Percentiles rank a stretch among this genome's conserved stretches.
These are phyloP conservation scores for Plasmodium coatneyi DNA, from an alignment of 169 alveolate species.

Conservation along the genomic window DNA sequence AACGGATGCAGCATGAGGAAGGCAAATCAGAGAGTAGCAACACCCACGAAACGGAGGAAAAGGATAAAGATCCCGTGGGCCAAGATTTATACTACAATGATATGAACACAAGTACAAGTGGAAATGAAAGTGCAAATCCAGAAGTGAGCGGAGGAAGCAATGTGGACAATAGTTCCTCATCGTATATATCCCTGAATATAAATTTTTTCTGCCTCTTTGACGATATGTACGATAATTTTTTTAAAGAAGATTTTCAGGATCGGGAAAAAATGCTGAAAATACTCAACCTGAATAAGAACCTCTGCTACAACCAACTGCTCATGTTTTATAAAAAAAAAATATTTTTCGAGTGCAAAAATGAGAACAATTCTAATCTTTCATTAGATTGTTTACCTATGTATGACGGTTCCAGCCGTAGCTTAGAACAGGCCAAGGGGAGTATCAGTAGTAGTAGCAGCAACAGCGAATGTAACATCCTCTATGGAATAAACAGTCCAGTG, in stretches of 20 bases:
- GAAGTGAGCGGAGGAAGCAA: not conserved
- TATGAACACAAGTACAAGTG: not conserved
- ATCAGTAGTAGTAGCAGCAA: not conserved
- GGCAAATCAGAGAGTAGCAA: not conserved
- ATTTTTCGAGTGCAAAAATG: conserved; percentile 23
- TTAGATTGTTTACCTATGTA: not conserved
- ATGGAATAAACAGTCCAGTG: not conserved
- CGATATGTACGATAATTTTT: conserved; percentile 61
- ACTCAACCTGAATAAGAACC: conserved; percentile 6
- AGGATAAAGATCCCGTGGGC: not conserved
- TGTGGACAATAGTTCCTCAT: conserved; percentile 9
- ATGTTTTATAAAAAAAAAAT: conserved; percentile 52
- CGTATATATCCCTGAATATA: conserved; percentile 43
- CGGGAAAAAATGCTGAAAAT: conserved; percentile 59
- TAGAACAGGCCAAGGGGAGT: not conserved
- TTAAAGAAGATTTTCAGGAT: conserved; percentile 33
- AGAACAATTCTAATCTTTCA: not conserved
- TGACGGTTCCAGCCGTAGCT: not conserved
- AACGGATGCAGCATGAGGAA: not conserved
- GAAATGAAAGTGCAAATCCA: not conserved
- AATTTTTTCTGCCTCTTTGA: conserved; percentile 45
- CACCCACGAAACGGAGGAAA: not conserved
- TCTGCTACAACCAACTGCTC: conserved; percentile 35
- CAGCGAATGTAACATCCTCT: not conserved
- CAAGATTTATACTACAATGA: not conserved